Percentiles rank a stretch among this genome's conserved stretches.
phyloP scores from a whole-genome alignment of 495 filamentous ascomycete species.

The Aspergillus haitiensis region DNA sequence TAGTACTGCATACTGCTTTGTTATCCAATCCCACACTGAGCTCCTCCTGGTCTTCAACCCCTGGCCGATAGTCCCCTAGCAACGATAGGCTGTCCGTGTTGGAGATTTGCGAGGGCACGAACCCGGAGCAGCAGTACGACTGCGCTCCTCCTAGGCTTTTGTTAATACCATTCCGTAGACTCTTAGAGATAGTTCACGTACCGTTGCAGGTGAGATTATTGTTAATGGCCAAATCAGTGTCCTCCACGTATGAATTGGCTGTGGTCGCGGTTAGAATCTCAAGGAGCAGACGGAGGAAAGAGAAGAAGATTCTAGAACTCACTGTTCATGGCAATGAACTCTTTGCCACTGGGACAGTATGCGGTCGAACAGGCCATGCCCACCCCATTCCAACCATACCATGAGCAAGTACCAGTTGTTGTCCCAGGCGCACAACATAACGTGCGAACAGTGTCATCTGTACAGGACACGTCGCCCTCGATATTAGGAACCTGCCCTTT shows the following conservation, averaged over 20 bases:
- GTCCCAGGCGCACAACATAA: conserved; percentile 12
- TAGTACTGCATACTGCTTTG: too few relatives aligned
- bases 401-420: conserved; percentile 6
- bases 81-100: conserved; percentile 1
- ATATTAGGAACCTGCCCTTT: conserved; percentile 11
- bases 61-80: too few relatives aligned
- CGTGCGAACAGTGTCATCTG: conserved; percentile 4
- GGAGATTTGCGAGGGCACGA: conserved; percentile 5
- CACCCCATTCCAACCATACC: conserved; percentile 10
- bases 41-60: too few relatives aligned
- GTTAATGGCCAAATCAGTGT: conserved; percentile 1
- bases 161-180: too few relatives aligned
- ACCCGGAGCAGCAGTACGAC: conserved; percentile 14
- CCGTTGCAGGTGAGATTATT: too few relatives aligned
- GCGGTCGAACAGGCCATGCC: conserved; percentile 10
- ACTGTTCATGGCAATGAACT: not conserved
- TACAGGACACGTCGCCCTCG: conserved; percentile 1
- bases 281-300: too few relatives aligned
- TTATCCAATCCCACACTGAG: too few relatives aligned
- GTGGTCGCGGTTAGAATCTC: too few relatives aligned
- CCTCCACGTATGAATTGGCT: conserved; percentile 5
- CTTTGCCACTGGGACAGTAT: conserved; percentile 4
- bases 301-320: too few relatives aligned
- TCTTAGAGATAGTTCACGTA: too few relatives aligned
- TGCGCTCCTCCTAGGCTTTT: conserved; percentile 5